Percentiles rank a stretch among this genome's conserved stretches.
These are phyloP conservation scores for Nepenthes gracilis DNA, from an alignment of 148 eudicot species.

Conservation along the genomic window DNA sequence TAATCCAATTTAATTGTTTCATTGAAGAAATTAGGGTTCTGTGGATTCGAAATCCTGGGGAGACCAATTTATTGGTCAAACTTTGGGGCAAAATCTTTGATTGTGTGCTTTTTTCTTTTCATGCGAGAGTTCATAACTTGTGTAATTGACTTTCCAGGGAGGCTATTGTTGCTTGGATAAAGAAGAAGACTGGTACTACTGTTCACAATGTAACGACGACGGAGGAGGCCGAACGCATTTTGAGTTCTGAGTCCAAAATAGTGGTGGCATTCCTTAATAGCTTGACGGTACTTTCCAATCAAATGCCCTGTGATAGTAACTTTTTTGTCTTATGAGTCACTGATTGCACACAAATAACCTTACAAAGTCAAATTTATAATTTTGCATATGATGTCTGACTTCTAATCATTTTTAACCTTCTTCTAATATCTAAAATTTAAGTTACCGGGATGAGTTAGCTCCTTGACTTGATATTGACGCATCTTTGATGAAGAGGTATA, in stretches of 20 bases:
- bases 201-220: conserved; percentile 43
- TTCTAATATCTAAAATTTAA: too few species aligned
- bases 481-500: too few species aligned
- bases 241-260: conserved; percentile 35
- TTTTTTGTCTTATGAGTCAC: too few species aligned
- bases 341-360: too few species aligned
- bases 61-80: background rate
- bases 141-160: conserved; percentile 29
- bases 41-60: too few species aligned
- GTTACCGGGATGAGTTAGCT: too few species aligned
- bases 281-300: conserved; percentile 34
- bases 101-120: background rate
- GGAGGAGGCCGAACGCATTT: conserved; percentile 54
- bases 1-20: background rate
- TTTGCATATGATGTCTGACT: too few species aligned
- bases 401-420: too few species aligned
- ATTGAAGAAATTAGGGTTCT: too few species aligned
- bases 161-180: conserved; percentile 64
- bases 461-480: too few species aligned
- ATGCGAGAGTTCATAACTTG: background rate
- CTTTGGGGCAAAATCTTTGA: background rate
- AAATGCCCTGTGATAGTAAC: too few species aligned
- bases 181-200: conserved; percentile 62
- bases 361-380: too few species aligned
- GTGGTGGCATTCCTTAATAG: conserved; percentile 51